Base-by-base conservation (phyloP, 208 protist species). In the Porcisia deanei region DNA sequence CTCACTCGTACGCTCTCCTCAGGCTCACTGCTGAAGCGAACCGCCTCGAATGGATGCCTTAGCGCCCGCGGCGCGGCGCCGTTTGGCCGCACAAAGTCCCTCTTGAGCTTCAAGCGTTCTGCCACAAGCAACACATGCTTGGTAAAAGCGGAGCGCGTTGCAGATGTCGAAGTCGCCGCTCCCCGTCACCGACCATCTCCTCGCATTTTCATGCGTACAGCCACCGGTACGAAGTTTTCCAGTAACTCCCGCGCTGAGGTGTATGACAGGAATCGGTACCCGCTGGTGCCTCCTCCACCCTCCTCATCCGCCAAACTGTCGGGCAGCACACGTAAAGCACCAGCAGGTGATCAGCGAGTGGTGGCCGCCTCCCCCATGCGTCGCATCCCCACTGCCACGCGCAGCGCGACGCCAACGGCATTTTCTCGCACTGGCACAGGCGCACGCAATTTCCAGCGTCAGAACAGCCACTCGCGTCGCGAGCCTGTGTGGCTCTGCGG, bases 11-110 rank as follows among this genome's bases (percentile, higher is more conserved):
- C 70, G 8, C 70, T 59, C 7, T 37, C 41, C 18, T 61, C 70
- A 9, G 14, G 39, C 30, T 81, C 77, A 8, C 73, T 74, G 64
- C 55, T 85, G 73, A 75, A 74, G 73, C 82, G 82, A 2, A 82
- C 81, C 20, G 65, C 74, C 12, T 85, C 81, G 52, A 65, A 76
- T n/a, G 34, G 39, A 10, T 59, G 61, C 14, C 59, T 78, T 34
- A 34, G 70, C 34, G 59, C 0, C 5, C 10, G 55, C n/a, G 70
- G 20, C 22, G 30, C 63, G 5, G 22, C 63, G 14, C 55, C 82
- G 2, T 76, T 85, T 66, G 49, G 53, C 16, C 71, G 77, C 59
- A 63, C 67, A 18, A 18, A 73, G 52, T 77, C 71, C 30, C 30
- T 55, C 25, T 22, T 49, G 18, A 20, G 63, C 9, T 76, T 76